phyloP scores from a whole-genome alignment of 352 stramenopile genomes.

The Pythium myriotylum region DNA sequence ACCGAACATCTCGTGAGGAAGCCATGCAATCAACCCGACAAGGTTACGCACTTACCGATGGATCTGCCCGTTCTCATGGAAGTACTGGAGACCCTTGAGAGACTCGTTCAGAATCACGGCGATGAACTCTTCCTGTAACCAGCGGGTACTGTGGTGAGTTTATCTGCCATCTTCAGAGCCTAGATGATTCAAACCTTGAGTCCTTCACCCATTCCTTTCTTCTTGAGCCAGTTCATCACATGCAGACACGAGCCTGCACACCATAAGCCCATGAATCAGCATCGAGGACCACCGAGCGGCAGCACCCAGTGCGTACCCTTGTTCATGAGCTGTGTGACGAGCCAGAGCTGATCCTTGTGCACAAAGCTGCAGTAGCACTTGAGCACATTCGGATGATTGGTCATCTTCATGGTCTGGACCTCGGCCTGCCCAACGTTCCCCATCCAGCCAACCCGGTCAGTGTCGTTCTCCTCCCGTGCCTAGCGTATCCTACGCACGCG shows the following conservation, averaged over 20 bases:
- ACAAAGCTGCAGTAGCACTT: conserved; percentile 98
- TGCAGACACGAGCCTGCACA: conserved; percentile 92
- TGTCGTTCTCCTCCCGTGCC: background rate
- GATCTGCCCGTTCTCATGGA: conserved; percentile 99
- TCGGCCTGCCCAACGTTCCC: conserved; percentile 71
- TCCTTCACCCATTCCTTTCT: conserved; percentile 87
- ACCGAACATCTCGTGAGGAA: conserved; percentile 25
- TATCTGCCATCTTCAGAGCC: conserved; percentile 10
- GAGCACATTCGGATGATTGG: conserved; percentile 97
- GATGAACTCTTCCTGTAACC: conserved; percentile 93
- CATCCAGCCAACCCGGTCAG: background rate
- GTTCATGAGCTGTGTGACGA: conserved; percentile 99
- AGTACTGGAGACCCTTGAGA: conserved; percentile 98
- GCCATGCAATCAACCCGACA: background rate
- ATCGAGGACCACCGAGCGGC: background rate
- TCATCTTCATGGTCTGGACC: conserved; percentile 99
- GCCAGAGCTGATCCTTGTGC: conserved; percentile 96
- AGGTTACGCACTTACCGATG: conserved; percentile 64
- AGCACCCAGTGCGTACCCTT: conserved; percentile 73
- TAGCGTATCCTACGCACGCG: conserved; percentile 41
- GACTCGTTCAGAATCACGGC: conserved; percentile 97
- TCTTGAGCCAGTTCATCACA: conserved; percentile 95
- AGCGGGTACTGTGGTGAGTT: no score
- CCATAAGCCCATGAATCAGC: conserved; percentile 5
- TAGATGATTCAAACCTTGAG: conserved; percentile 47